phyloP scores from a whole-genome alignment of 139 green algal species.

The Nannochloris sp. region DNA sequence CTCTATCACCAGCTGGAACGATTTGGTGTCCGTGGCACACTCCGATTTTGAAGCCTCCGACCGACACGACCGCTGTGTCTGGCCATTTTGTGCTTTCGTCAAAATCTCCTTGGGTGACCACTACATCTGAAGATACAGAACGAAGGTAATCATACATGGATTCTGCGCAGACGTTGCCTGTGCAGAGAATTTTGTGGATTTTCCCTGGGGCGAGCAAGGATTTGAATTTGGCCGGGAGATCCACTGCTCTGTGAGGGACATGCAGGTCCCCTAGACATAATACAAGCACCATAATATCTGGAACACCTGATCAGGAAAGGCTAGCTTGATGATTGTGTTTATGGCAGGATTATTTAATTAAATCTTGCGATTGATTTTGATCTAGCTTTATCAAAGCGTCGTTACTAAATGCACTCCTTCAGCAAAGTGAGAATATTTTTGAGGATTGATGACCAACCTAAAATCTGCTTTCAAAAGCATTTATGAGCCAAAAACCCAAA shows the following conservation, averaged over 20 bases:
- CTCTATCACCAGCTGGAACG: constrained; percentile 72
- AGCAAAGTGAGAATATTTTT: no score
- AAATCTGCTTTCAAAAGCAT: no score
- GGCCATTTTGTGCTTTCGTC: constrained; percentile 66
- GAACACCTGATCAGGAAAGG: no score
- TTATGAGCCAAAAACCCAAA: no score
- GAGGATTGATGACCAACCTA: no score
- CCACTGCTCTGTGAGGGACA: constrained; percentile 73
- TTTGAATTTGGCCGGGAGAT: constrained; percentile 88
- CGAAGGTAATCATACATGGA: constrained; percentile 79
- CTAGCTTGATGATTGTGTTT: no score
- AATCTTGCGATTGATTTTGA: no score
- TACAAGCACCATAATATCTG: constrained; percentile 83
- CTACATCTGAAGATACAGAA: constrained; percentile 65
- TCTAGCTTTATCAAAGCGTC: no score
- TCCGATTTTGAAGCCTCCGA: constrained; percentile 81
- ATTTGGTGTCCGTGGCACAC: constrained; percentile 87
- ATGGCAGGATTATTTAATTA: no score
- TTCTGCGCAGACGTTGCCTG: constrained; percentile 85
- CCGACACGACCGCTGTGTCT: constrained; percentile 60
- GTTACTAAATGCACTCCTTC: no score
- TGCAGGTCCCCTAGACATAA: constrained; percentile 90
- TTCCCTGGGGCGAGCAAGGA: constrained; percentile 88
- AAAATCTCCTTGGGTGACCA: constrained; percentile 82
- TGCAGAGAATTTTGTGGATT: constrained; percentile 83